phyloP scores from a whole-genome alignment of 1,139 yeast species.

The Suhomyces panamericanus region DNA sequence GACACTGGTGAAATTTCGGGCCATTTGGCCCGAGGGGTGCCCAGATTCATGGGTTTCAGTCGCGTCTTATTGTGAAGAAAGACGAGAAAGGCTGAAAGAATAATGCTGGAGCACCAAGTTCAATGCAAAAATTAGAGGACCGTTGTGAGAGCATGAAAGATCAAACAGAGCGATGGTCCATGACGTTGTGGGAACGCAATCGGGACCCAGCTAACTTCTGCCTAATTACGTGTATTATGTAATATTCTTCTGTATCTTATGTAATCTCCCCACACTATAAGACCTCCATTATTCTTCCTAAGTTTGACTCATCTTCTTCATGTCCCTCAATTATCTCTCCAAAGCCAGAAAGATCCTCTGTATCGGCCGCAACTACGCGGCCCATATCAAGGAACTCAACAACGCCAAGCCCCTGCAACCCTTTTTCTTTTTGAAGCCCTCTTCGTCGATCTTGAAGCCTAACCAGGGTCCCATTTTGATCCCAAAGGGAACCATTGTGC shows the following conservation, averaged over 20 bases:
- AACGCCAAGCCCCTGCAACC: conserved; percentile 81
- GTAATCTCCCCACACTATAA: neutral
- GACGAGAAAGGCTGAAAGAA: too few relatives aligned
- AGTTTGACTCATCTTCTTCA: conserved; percentile 15
- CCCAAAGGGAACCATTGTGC: conserved; percentile 80
- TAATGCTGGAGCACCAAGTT: too few relatives aligned
- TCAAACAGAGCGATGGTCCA: too few relatives aligned
- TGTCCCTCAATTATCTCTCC: conserved; percentile 62
- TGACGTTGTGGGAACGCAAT: too few relatives aligned
- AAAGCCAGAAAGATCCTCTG: conserved; percentile 82
- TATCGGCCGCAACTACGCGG: conserved; percentile 95
- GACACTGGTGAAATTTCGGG: too few relatives aligned
- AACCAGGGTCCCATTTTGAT: conserved; percentile 73
- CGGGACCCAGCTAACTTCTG: too few relatives aligned
- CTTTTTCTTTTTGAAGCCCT: conserved; percentile 88
- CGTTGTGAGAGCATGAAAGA: too few relatives aligned
- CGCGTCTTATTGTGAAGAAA: too few relatives aligned
- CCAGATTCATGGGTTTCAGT: too few relatives aligned
- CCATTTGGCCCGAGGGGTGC: too few relatives aligned
- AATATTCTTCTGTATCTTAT: neutral
- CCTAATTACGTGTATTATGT: too few relatives aligned
- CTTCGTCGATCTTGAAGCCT: conserved; percentile 62
- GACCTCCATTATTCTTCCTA: neutral
- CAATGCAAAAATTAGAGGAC: too few relatives aligned
- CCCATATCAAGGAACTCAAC: conserved; percentile 87